These are phyloP conservation scores for Neoarthrinium moseri DNA, from an alignment of 2,329 filamentous ascomycete species.

Conservation along the genomic window DNA sequence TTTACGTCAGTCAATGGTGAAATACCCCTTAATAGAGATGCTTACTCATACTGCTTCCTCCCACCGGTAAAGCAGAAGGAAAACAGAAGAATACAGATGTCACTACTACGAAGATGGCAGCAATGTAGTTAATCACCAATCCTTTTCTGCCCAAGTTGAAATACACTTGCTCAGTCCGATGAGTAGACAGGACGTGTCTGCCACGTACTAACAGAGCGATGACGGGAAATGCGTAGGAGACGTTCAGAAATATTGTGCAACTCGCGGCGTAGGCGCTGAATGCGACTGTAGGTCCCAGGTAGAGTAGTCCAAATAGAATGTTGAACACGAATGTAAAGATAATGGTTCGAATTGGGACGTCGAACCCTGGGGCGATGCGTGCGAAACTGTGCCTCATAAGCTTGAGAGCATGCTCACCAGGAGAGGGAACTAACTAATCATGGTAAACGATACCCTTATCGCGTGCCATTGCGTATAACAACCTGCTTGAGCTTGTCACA, in stretches of 20 bases:
- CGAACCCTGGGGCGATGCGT: conserved; percentile 32
- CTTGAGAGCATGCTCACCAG: background rate
- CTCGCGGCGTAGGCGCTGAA: conserved; percentile 45
- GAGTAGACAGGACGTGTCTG: conserved; percentile 26
- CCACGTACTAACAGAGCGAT: conserved; percentile 35
- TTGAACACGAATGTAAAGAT: conserved; percentile 40
- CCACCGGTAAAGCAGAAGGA: no score
- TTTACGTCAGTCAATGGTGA: no score
- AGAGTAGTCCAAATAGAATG: conserved; percentile 43
- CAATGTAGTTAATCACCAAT: conserved; percentile 28
- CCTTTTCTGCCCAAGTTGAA: conserved; percentile 30
- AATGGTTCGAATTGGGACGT: conserved; percentile 41
- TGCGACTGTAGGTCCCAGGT: conserved; percentile 43
- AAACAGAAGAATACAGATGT: no score
- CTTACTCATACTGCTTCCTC: no score
- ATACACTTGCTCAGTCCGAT: conserved; percentile 21
- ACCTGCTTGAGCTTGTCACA: conserved; percentile 39
- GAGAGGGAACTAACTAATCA: conserved; percentile 19
- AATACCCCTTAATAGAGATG: no score
- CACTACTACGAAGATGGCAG: conserved; percentile 35
- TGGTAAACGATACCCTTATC: conserved; percentile 37
- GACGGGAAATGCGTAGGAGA: conserved; percentile 44
- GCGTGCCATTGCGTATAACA: conserved; percentile 45
- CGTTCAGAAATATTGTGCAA: conserved; percentile 43
- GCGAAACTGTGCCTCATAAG: conserved; percentile 24